Evolutionary conservation across 495 filamentous ascomycete species (phyloP), one percentile per base, ranked within the genome.

Genomic region (Saxispiralis lemnorum): DNA sequence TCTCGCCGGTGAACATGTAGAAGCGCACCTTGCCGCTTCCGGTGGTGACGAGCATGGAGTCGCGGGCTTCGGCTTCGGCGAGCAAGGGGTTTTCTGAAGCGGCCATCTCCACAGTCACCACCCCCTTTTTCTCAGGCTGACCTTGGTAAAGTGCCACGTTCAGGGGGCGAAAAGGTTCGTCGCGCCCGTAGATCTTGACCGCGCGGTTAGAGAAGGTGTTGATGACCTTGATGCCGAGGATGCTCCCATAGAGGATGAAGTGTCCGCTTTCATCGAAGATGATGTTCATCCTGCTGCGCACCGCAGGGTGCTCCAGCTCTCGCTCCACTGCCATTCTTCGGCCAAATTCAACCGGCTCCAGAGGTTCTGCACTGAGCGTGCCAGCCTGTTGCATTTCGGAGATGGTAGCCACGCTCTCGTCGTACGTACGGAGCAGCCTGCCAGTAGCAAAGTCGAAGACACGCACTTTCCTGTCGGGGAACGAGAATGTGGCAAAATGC

Each of bases 61-160:
- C 89, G 48, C 89, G 74, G 31, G 76, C 73, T 62, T 95, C 85
- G 14, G 89, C 83, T 63, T 95, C 89, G 53, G 85, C 80, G 13
- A 99, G 71, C 10, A 99, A 74, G 0, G 89, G 89, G 56, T 99
- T 99, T 50, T 70, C 76, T 38, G 81, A 86, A 2, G 89, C 92
- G 2, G 89, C 89, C 89, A 99, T 99, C 33, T 83, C 85, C n/a
- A 99, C 78, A 0, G 92, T 96, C 12, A 87, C 79, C 7, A 95
- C 63, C 5, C 79, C 79, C 57, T 96, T 96, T 58, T 83, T 85
- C 53, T 86, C 78, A 0, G 89, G 92, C 48, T 84, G 81, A 38
- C 89, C 89, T 65, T 99, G 89, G 58, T 96, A 99, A n/a, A 99
- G 58, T 13, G 81, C 73, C 2, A 99, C 64, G 47, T 81, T 78